Evolutionary conservation across 352 stramenopile genomes (phyloP), one percentile per base, ranked within the genome.

Genomic region (Globisporangium cystogenes): DNA sequence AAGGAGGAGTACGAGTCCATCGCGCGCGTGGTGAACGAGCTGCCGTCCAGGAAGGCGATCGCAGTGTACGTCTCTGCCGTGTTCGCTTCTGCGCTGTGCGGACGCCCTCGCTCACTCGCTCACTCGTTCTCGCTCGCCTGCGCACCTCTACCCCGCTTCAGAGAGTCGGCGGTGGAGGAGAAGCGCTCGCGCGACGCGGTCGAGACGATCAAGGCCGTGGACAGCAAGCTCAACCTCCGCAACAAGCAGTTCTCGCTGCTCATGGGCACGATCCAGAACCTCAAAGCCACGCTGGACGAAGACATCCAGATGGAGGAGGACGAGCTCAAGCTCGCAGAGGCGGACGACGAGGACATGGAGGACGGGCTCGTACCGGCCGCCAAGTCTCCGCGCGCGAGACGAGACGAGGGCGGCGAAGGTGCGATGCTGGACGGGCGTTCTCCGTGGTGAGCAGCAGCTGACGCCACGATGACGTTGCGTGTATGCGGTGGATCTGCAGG

Each of bases 1-100:
- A 95, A 95, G 56, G 82, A 95, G 57, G 85, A 93, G 59, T 95
- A 95, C 65, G 85, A 95, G 59, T 88, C 79, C 18, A 83, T 90
- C 48, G 82, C 85, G 35, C 65, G 81, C 16, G 77, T 91, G 3
- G 76, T 95, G 59, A 95, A 95, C 57, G 69, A 90, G 54, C 58
- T 93, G 39, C 81, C 82, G 53, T 88, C 85, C 15, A 58, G 81
- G 23, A 62, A 67, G 40, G 70, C 87, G 0, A 82, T 85, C 29
- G 67, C 68, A n/a, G 66, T 61, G 62, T 82, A 68, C 59, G 73
- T 78, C 7, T 40, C 10, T 48, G 26, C 1, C 27, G 49, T 3
- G 20, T 15, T 40, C 3, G 24, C 2, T 15, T 23, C 29, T 2
- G 45, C 12, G 21, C n/a, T 15, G 45, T 36, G 21, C 43, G 15